Evolutionary conservation across 2,329 filamentous ascomycete species (phyloP).

Genomic region (Emmonsia crescens): DNA sequence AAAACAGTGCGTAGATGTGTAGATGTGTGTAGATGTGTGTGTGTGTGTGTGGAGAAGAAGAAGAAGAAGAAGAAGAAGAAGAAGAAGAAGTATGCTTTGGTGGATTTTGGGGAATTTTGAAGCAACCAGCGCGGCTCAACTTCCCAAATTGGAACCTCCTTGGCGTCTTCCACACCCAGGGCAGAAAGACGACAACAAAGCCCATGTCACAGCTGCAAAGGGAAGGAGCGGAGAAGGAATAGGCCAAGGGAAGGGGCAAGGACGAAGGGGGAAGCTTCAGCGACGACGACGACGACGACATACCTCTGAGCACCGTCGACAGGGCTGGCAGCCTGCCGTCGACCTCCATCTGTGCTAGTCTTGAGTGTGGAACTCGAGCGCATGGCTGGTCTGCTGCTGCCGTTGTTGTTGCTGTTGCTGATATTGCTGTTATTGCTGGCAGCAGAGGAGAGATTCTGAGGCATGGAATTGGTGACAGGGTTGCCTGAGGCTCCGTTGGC

Average conservation of each 20-base stretch:
- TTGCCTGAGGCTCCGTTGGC: slow-evolving; percentile 30
- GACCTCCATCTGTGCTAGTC: slow-evolving; percentile 38
- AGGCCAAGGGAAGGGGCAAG: neutral
- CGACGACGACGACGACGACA: slow-evolving; percentile 18
- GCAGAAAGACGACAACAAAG: neutral
- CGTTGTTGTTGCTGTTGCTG: neutral
- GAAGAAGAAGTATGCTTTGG: neutral
- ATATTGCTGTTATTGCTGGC: neutral
- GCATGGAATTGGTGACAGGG: slow-evolving; percentile 25
- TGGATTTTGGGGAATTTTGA: neutral
- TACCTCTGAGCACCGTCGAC: slow-evolving; percentile 46
- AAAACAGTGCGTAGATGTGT: neutral
- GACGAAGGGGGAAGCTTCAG: neutral
- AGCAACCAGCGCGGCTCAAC: neutral
- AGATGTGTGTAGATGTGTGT: neutral
- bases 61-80: neutral
- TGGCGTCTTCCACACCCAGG: neutral
- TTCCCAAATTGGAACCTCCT: neutral
- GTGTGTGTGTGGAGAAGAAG: neutral
- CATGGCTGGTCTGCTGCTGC: slow-evolving; percentile 34
- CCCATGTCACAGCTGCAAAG: neutral
- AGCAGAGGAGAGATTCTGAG: slow-evolving; percentile 22
- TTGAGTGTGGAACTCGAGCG: slow-evolving; percentile 42
- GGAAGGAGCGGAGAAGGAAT: slow-evolving; percentile 4
- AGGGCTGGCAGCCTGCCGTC: slow-evolving; percentile 47